Evolutionary conservation across 371 early-diverging fungal genomes (phyloP), one percentile per base, ranked within the genome.

Genomic region (Mucor velutinosus): DNA sequence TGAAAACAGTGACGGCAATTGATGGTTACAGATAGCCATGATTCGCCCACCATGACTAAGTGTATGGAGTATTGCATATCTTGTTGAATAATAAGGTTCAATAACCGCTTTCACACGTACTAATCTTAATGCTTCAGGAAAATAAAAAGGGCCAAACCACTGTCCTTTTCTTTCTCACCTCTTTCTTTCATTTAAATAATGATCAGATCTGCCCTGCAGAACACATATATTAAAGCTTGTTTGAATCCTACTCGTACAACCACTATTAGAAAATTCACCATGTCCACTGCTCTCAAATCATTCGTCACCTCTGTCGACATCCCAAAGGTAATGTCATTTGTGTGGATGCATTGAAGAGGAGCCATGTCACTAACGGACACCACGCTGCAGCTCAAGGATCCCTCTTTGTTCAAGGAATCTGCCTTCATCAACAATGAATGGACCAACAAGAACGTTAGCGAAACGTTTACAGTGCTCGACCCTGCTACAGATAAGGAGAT

Each of bases 401-500:
- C 75, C 32, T 65, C 73, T 2, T 75, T 90, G 47, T 74, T 90
- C 62, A 79, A 85, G 32, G 60, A 78, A 30, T 58, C 72, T 56
- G 88, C 85, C 7, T 87, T 81, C 60, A 76, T 90, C 53, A 81
- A 85, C 56, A 84, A 84, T 60, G 73, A 84, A 59, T 90, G 89
- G 89, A 76, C 83, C 2, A 70, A 64, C 25, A 74, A 82, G 5
- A 62, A 71, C n/a, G 64, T 77, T 10, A 68, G 67, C n/a, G 69
- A 79, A 39, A 84, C 78, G 0, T 85, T 87, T 63, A 66, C 73
- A 27, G 87, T 89, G 4, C 56, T 63, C 77, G 93, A 93, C 66
- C 94, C 94, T 17, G 88, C 90, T 10, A 85, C 83, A 7, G 84
- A 83, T n/a, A 73, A 85, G n/a, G 83, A 78, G 29, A 90, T 93